Base-by-base conservation (phyloP, 345 rosid species). In the Clausena lansium region DNA sequence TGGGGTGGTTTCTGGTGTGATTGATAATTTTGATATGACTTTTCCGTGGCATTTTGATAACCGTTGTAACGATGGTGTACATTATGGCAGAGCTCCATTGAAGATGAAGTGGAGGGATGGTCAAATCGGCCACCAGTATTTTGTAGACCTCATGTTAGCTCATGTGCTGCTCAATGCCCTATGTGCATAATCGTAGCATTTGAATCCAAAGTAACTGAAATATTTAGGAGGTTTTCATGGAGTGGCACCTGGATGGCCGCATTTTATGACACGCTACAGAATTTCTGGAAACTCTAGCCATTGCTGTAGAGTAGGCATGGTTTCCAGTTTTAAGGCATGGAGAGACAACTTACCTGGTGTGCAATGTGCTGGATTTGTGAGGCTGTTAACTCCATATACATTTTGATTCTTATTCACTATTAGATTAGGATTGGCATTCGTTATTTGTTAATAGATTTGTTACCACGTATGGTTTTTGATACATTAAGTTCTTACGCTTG, bases 1-100 rank as follows among this genome's bases (percentile, higher is more conserved):
- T 0, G 90, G 94, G 75, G 32, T 96, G 65, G 67, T 96, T 13
- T 81, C 95, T 2, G 85, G 92, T 17, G 92, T 96, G 78, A 86
- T 96, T 0, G 99, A 94, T 80, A 85, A 94, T 83, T 94, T 94
- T 0, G 99, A 96, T 77, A 84, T 96, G 91, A 96, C 99, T 10
- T 92, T 75, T 83, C 97, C 98, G 0, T 96, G 98, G 98, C 99
- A 96, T 84, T 96, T 77, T 30, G 97, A 96, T 85, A 94, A 92
- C 70, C 81, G 98, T 57, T 94, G 98, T 79, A 96, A 84, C 4
- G 97, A 96, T 30, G 99, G 99, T 0, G 98, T 96, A 19, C 98
- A 96, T 77, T 96, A 96, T 25, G 99, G 99, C 24, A 89, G 99
- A 78, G 90, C 92, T 64, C 98, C 98, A 0, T 83, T 80, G 6